A percentile compares a stretch with the other conserved stretches of the same genome.
Conservation (phyloP, 768 basidiomycete genomes). For the Candolleomyces eurysporus region DNA sequence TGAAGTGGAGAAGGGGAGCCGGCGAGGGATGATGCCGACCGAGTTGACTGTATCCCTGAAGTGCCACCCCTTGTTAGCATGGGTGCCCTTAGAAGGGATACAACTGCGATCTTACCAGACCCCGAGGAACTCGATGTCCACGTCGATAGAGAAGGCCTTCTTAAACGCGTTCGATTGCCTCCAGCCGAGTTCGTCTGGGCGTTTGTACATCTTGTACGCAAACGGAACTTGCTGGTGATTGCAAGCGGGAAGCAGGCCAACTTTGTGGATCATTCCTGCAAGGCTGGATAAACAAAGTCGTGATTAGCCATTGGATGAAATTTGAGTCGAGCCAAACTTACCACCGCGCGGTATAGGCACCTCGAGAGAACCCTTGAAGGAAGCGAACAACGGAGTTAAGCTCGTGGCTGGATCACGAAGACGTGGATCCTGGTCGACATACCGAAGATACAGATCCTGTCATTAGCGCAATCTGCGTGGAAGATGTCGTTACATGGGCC, state of each 20-base stretch:
- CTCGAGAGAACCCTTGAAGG: slow-evolving; percentile 50
- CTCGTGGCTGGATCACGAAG: neutral
- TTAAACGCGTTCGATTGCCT: slow-evolving; percentile 47
- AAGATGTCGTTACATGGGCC: neutral
- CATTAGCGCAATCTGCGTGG: slow-evolving; percentile 38
- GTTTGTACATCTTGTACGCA: slow-evolving; percentile 55
- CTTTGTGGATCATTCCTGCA: slow-evolving; percentile 57
- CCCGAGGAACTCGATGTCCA: slow-evolving; percentile 49
- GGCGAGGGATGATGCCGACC: slow-evolving; percentile 47
- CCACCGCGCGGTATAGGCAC: slow-evolving; percentile 53
- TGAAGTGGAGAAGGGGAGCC: slow-evolving; percentile 48
- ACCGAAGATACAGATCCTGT: slow-evolving; percentile 63
- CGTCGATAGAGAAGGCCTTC: slow-evolving; percentile 45
- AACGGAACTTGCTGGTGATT: slow-evolving; percentile 55
- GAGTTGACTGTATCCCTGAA: slow-evolving; percentile 55
- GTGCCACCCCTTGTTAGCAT: neutral
- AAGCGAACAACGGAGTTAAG: neutral
- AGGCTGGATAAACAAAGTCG: slow-evolving; percentile 23
- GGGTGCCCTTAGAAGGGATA: neutral
- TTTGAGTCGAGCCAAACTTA: slow-evolving; percentile 5
- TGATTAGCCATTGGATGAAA: neutral
- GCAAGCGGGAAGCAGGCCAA: slow-evolving; percentile 40
- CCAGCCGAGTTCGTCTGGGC: slow-evolving; percentile 39
- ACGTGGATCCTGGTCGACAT: neutral
- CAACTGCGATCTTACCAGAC: slow-evolving; percentile 34